phyloP scores from a whole-genome alignment of 371 early-diverging fungal genomes.

The Rhizopus arrhizus region DNA sequence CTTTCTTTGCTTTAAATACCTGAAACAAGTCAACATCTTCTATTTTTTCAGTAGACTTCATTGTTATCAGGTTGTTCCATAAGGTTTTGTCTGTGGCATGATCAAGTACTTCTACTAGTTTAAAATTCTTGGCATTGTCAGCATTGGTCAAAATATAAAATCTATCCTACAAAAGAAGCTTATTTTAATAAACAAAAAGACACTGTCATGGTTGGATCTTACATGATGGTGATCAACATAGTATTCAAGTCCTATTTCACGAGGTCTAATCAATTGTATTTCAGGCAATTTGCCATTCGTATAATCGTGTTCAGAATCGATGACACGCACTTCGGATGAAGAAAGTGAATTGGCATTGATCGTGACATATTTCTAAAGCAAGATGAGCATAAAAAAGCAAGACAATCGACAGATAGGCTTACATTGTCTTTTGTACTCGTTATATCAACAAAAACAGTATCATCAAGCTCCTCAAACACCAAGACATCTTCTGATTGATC shows the following conservation, averaged over 20 bases:
- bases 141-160: constrained; percentile 79
- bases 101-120: constrained; percentile 59
- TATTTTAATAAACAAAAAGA: neutral
- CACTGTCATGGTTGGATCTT: constrained; percentile 18
- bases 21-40: constrained; percentile 84
- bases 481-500: constrained; percentile 59
- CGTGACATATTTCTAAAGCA: constrained; percentile 60
- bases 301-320: constrained; percentile 56
- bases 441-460: constrained; percentile 79
- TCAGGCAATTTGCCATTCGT: constrained; percentile 30
- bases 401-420: neutral
- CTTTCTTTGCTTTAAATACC: constrained; percentile 28
- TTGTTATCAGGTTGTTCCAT: constrained; percentile 68
- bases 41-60: constrained; percentile 68
- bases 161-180: constrained; percentile 41
- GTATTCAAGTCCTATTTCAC: constrained; percentile 68
- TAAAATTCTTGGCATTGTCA: constrained; percentile 62
- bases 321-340: constrained; percentile 72
- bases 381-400: neutral
- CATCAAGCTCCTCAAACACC: constrained; percentile 69
- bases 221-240: constrained; percentile 83
- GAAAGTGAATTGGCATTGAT: constrained; percentile 77
- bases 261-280: constrained; percentile 57
- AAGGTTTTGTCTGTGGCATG: constrained; percentile 33
- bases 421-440: constrained; percentile 79